These are phyloP conservation scores for Colletotrichum filicis DNA, from an alignment of 2,329 filamentous ascomycete genomes.

Conservation along the genomic window DNA sequence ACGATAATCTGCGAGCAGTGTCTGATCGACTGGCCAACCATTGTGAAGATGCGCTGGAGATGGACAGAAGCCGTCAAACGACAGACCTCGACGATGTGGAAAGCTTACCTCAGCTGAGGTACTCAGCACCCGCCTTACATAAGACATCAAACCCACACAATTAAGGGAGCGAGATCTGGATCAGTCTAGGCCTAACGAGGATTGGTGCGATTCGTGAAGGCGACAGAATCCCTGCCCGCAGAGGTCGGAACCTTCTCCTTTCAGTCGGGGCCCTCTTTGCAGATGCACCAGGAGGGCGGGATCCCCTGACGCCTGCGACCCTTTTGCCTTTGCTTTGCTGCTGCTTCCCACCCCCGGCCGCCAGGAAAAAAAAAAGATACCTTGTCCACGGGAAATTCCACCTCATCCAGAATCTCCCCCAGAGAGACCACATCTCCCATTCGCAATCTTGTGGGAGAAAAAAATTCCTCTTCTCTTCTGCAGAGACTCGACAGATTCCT, in stretches of 20 bases:
- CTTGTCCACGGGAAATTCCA: conserved; percentile 34
- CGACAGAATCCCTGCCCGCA: conserved; percentile 15
- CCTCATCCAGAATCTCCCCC: conserved; percentile 16
- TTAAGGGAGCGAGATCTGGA: conserved; percentile 34
- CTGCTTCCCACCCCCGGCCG: conserved; percentile 16
- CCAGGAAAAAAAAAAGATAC: conserved; percentile 14
- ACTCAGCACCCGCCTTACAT: neutral
- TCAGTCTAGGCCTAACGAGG: conserved; percentile 19
- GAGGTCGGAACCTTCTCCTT: conserved; percentile 25
- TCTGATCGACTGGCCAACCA: neutral
- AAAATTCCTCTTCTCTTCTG: neutral
- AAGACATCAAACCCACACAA: conserved; percentile 20
- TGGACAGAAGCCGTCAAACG: neutral
- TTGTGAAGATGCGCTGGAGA: neutral
- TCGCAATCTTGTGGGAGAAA: conserved; percentile 17
- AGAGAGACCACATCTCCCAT: conserved; percentile 34
- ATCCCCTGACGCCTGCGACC: conserved; percentile 16
- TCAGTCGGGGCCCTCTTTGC: conserved; percentile 16
- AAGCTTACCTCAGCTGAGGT: neutral
- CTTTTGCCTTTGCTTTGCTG: neutral
- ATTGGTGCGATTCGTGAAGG: conserved; percentile 24
- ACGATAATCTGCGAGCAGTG: neutral
- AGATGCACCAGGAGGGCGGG: neutral
- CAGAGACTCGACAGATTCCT: neutral
- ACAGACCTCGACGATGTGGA: neutral